Evolutionary conservation across 2,329 filamentous ascomycete genomes (phyloP).

Genomic region (Xylaria sp.): DNA sequence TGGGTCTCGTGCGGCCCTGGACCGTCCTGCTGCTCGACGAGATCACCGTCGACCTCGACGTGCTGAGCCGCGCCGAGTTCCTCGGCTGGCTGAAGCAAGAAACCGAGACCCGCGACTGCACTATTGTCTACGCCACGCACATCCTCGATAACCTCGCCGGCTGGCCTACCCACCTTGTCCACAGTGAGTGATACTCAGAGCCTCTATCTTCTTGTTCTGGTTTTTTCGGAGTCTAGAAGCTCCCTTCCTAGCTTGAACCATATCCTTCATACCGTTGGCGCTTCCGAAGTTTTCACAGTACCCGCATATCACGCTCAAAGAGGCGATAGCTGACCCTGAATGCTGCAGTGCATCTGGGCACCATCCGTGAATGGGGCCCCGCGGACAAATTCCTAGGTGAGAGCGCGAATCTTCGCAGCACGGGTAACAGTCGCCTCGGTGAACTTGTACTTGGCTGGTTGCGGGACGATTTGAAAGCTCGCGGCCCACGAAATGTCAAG

Average conservation of each 20-base stretch:
- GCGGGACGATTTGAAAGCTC: constrained; percentile 78
- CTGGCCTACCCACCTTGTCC: constrained; percentile 95
- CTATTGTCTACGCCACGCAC: constrained; percentile 97
- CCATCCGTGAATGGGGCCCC: constrained; percentile 85
- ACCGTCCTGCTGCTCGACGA: constrained; percentile 91
- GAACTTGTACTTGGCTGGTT: constrained; percentile 92
- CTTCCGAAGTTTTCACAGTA: not conserved
- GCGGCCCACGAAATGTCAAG: constrained; percentile 77
- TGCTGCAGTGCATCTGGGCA: constrained; percentile 76
- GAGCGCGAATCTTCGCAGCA: constrained; percentile 53
- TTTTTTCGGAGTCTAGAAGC: not conserved
- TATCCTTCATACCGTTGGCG: not conserved
- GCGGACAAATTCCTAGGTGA: constrained; percentile 74
- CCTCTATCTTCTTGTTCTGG: not conserved
- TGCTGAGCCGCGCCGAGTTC: constrained; percentile 86
- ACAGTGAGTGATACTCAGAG: constrained; percentile 60
- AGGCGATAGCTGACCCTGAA: not conserved
- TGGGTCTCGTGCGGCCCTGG: constrained; percentile 95
- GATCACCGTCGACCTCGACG: constrained; percentile 95
- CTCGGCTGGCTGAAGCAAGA: constrained; percentile 86
- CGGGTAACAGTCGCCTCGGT: constrained; percentile 85
- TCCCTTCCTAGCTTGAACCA: not conserved
- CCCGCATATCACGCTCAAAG: not conserved
- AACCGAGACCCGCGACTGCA: constrained; percentile 84
- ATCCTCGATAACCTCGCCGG: constrained; percentile 94